phyloP scores from a whole-genome alignment of 1,284 basidiomycete species.

The Ceratobasidium sp. region DNA sequence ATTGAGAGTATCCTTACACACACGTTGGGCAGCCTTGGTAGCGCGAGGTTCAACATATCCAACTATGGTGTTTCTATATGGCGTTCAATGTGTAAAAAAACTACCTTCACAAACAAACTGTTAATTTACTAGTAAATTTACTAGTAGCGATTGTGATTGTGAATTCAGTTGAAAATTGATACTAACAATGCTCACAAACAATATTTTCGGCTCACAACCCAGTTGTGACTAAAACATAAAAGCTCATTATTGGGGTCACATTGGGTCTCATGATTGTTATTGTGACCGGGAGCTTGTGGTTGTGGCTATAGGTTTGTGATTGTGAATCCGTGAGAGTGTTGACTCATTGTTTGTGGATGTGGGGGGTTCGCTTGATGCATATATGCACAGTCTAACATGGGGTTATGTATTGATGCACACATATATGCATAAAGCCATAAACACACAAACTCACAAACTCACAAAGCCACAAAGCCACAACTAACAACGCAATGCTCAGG shows the following conservation, averaged over 20 bases:
- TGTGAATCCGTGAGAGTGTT: too few relatives aligned
- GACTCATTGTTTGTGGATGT: too few relatives aligned
- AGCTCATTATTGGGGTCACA: background rate
- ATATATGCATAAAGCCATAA: background rate
- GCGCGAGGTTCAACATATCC: too few relatives aligned
- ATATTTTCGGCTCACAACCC: background rate
- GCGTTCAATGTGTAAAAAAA: constrained; percentile 11
- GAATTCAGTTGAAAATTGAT: background rate
- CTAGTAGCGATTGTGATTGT: background rate
- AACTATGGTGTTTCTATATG: too few relatives aligned
- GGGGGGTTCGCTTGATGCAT: too few relatives aligned
- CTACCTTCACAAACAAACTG: background rate
- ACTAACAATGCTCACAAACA: background rate
- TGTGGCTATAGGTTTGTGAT: background rate
- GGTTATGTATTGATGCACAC: too few relatives aligned
- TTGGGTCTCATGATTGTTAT: background rate
- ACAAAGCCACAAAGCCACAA: background rate
- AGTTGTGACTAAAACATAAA: background rate
- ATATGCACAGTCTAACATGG: too few relatives aligned
- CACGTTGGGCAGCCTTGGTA: too few relatives aligned
- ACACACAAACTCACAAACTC: background rate
- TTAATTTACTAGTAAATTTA: background rate
- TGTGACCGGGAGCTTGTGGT: background rate
- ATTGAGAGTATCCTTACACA: too few relatives aligned
- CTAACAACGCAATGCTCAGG: background rate